Evolutionary conservation across 148 eudicot genomes (phyloP).

Genomic region (Silene conica): DNA sequence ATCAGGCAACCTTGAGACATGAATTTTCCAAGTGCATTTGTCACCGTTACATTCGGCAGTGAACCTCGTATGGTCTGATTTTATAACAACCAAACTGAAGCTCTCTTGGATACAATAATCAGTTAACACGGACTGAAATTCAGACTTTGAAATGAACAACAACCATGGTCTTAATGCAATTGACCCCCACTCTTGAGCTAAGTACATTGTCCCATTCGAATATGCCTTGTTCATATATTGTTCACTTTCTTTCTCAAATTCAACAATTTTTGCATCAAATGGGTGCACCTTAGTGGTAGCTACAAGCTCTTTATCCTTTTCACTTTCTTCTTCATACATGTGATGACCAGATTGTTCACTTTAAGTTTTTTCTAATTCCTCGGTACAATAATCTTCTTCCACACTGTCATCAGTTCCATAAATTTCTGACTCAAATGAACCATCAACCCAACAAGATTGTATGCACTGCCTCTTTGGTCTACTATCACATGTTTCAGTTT

Average conservation of each 20-base stretch:
- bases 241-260: not conserved
- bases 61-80: not conserved
- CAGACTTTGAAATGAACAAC: not conserved
- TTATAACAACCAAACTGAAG: not conserved
- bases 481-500: too few relatives aligned
- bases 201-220: not conserved
- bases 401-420: too few relatives aligned
- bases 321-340: too few relatives aligned
- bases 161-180: not conserved
- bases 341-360: too few relatives aligned
- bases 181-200: not conserved
- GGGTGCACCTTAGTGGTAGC: too few relatives aligned
- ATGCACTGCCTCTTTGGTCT: too few relatives aligned
- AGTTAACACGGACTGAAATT: not conserved
- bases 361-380: too few relatives aligned
- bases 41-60: not conserved
- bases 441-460: too few relatives aligned
- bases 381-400: too few relatives aligned
- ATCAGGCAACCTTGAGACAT: not conserved
- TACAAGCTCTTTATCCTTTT: too few relatives aligned
- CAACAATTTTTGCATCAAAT: too few relatives aligned
- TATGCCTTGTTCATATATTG: not conserved
- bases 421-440: too few relatives aligned
- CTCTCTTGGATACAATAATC: slow-evolving; percentile 5
- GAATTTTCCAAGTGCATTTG: not conserved